Base-by-base conservation (phyloP, 441 rosid species). In the Brassica hybrid region DNA sequence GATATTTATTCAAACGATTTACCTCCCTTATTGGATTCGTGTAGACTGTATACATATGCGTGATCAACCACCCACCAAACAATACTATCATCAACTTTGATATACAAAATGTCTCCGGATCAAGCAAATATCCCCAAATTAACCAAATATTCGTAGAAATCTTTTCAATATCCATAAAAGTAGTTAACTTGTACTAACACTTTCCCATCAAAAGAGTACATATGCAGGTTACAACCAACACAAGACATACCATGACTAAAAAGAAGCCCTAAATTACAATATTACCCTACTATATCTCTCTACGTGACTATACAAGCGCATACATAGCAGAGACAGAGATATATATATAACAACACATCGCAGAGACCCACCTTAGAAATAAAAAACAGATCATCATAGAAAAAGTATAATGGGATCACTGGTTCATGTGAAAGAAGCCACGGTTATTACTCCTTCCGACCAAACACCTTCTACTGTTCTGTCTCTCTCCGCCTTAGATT, bases 401-500 rank as follows among this genome's bases (percentile, higher is more conserved):
- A 50, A 65, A 57, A 63, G 14, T 36, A 57, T 57, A 57, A 57
- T 57, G 61, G 61, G 61, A 57, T 57, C 61, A 18, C 1, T 57
- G 27, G 61, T 89, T 72, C 85, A 84, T 57, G 82, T 88, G 70
- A 87, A 82, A 72, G 93, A 88, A 57, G 94, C 82, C 14, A 72
- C 74, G 4, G 78, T 90, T 6, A 76, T 94, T 34, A 57, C 13
- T 57, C 98, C 98, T 12, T 65, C 86, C 18, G 88, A 84, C 54
- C 81, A 90, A 61, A 91, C 94, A 14, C 96, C 97, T 6, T 43
- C 81, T 52, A 67, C 79, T 10, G 61, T 90, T 64, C 87, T 94
- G 23, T 32, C 91, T 52, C 92, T 94, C 56, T 94, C 97, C 7
- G 83, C 93, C 73, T 88, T 94, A 30, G 98, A 94, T 79, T 90